Conservation (phyloP, 768 basidiomycete genomes). For the Panaeolus cyanescens region DNA sequence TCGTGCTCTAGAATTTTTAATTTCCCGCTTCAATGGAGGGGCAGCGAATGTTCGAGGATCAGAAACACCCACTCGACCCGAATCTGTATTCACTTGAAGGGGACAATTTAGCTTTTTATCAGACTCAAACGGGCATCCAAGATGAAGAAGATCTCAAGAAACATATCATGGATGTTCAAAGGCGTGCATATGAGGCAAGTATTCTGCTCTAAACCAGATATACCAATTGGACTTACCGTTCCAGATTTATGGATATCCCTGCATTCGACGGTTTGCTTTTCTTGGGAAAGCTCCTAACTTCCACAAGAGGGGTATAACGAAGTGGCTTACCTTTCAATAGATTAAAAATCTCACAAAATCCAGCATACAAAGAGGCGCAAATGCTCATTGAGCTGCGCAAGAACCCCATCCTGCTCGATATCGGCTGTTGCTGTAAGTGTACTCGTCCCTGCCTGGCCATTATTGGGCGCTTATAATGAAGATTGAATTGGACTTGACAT, state of each 20-base stretch:
- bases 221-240: too few relatives aligned
- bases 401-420: slow-evolving; percentile 40
- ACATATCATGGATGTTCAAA: slow-evolving; percentile 40
- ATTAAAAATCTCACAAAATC: slow-evolving; percentile 35
- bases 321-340: too few relatives aligned
- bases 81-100: slow-evolving; percentile 23
- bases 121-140: slow-evolving; percentile 34
- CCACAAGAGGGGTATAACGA: too few relatives aligned
- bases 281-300: too few relatives aligned
- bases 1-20: too few relatives aligned
- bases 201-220: too few relatives aligned
- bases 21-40: too few relatives aligned
- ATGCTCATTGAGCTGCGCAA: slow-evolving; percentile 23
- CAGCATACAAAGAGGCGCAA: slow-evolving; percentile 32
- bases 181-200: slow-evolving; percentile 34
- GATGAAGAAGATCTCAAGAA: slow-evolving; percentile 38
- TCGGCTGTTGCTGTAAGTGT: slow-evolving; percentile 47
- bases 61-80: slow-evolving; percentile 15
- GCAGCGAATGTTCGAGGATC: not conserved
- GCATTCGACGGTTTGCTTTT: too few relatives aligned
- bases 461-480: not conserved
- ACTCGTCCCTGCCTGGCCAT: not conserved
- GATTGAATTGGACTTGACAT: not conserved
- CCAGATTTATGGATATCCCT: too few relatives aligned
- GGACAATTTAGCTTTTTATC: slow-evolving; percentile 36